Evolutionary conservation across 192 early-diverging fungal species (phyloP), one percentile per base, ranked within the genome.

Genomic region (Dissophora ornata): DNA sequence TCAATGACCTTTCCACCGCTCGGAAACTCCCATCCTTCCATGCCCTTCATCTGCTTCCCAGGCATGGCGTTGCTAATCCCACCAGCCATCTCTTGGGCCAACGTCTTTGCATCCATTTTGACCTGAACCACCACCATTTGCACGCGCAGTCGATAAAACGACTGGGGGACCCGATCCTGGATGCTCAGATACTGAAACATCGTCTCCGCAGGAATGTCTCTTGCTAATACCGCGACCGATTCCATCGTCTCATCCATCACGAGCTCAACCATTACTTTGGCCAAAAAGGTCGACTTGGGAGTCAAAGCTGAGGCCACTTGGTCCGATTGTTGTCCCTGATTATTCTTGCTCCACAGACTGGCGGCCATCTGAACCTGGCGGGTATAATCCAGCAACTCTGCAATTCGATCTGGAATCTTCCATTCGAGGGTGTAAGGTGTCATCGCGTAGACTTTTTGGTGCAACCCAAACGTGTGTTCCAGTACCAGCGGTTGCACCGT

Each of bases 371-470:
- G 26, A 5, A 30, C 16, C 18, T 49, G 53, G 15, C 45, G 52
- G 15, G 73, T 49, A 47, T 77, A 77, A 1, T 77, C 73, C 44
- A 77, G 15, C 25, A 77, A 28, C 47, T 77, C 73, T 0, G 13
- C 25, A 4, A 77, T 58, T 5, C 64, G 41, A 2, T n/a, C 45
- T 1, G 73, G 73, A 18, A 77, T 61, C 53, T 56, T 53, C 73
- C 73, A 77, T 58, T 77, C 53, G 29, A 77, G 65, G 1, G 64
- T 77, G 38, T 77, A 77, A 16, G 73, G 73, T 7, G 73, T 77
- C 24, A 62, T 18, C 21, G 51, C 42, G 29, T 77, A 77, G 38
- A 77, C 73, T n/a, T 77, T 77, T 51, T 77, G 73, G 21, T 77
- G 51, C 24, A 77, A 38, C n/a, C 73, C 73, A n/a, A 77, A 67